Evolutionary conservation across 805 yeast species (phyloP).

Genomic region (Blastobotrys robertii): DNA sequence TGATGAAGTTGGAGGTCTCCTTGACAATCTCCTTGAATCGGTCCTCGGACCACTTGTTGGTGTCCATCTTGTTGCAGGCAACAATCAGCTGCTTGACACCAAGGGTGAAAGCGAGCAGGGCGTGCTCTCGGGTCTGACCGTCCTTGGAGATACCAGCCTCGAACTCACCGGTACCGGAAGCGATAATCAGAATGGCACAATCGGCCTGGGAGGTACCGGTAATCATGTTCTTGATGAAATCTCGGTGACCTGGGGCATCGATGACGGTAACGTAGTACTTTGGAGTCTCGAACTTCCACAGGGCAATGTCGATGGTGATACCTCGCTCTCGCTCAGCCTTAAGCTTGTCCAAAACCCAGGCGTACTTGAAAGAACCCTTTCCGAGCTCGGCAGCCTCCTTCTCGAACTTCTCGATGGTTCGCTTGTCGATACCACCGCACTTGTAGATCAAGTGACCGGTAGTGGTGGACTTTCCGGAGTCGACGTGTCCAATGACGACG

Average conservation of each 20-base stretch:
- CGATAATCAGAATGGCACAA: conserved; percentile 82
- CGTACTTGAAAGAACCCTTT: conserved; percentile 96
- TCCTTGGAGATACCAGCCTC: conserved; percentile 93
- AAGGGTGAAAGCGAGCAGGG: conserved; percentile 79
- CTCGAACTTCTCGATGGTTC: conserved; percentile 97
- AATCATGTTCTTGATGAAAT: conserved; percentile 93
- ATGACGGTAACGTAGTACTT: conserved; percentile 83
- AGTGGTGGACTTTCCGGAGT: conserved; percentile 97
- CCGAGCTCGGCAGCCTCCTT: conserved; percentile 97
- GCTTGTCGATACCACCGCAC: conserved; percentile 98
- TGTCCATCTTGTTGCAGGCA: conserved; percentile 93
- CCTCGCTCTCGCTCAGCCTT: conserved; percentile 97
- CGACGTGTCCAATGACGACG: conserved; percentile 99
- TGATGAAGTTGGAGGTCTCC: conserved; percentile 72
- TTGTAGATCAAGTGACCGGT: conserved; percentile 98
- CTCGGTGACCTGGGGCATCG: conserved; percentile 96
- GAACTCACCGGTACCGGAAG: conserved; percentile 90
- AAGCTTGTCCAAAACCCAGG: conserved; percentile 93
- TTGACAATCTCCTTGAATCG: conserved; percentile 71
- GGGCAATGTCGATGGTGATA: conserved; percentile 90
- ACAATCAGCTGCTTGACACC: conserved; percentile 83
- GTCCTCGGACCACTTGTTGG: conserved; percentile 76
- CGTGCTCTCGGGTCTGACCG: conserved; percentile 86
- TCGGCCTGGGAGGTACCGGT: conserved; percentile 94
- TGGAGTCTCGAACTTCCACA: conserved; percentile 89